phyloP scores from a whole-genome alignment of 768 basidiomycete species.

The Phlebiopsis flavidoalba region DNA sequence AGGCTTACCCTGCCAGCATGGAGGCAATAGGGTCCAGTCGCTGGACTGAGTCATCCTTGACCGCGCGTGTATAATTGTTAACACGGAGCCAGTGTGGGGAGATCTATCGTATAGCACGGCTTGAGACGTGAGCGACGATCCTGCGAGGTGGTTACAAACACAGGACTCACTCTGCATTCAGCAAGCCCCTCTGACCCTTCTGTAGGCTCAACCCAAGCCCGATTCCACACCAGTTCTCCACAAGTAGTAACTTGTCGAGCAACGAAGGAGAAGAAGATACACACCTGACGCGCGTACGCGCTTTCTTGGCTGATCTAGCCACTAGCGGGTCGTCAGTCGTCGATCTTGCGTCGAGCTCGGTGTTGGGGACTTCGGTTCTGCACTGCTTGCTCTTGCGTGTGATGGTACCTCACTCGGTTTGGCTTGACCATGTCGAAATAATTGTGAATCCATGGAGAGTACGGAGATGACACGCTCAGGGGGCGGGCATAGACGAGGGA shows the following conservation, averaged over 20 bases:
- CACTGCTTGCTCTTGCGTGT: conserved; percentile 13
- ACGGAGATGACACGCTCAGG: background rate
- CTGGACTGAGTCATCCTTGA: background rate
- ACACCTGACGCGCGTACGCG: conserved; percentile 71
- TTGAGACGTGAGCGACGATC: background rate
- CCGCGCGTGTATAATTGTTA: background rate
- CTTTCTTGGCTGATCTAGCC: conserved; percentile 52
- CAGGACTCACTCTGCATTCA: background rate
- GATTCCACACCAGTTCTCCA: background rate
- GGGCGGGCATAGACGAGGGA: background rate
- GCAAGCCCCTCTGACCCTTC: background rate
- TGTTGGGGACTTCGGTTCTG: conserved; percentile 29
- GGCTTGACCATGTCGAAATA: conserved; percentile 1
- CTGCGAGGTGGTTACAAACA: background rate
- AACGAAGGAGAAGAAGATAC: conserved; percentile 14
- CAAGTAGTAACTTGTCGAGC: background rate
- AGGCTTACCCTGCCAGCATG: background rate
- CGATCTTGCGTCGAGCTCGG: conserved; percentile 48
- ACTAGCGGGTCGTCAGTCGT: conserved; percentile 46
- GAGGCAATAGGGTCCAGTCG: background rate
- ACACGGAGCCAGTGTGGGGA: background rate
- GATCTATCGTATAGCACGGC: background rate
- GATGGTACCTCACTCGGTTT: background rate
- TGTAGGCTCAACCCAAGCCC: background rate
- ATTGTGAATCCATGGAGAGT: too few species aligned